Base-by-base conservation (phyloP, 331 rosid species). In the Quercus lobata region DNA sequence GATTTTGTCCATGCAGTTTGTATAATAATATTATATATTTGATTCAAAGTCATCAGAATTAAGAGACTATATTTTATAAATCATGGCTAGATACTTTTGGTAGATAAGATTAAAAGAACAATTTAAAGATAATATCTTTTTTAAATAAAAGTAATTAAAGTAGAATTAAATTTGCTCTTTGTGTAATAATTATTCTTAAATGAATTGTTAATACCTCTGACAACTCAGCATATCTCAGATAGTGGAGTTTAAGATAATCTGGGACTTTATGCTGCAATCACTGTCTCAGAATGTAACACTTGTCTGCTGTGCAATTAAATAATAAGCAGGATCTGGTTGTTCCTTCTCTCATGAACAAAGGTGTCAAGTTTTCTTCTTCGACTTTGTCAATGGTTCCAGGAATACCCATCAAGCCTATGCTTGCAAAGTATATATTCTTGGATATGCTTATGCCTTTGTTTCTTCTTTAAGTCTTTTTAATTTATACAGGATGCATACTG, bases 361-460 rank as follows among this genome's bases (percentile, higher is more conserved):
- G 98, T 84, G 30, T 89, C 76, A 88, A 78, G 78, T 94, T 94
- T 81, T 94, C 93, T 44, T 89, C 93, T 61, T 87, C 94, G 71
- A 88, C 90, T 71, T 81, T 94, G 86, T 88, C 97, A 83, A 94
- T 94, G 97, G 85, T 89, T 88, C 94, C 98, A 56, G 97, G 98
- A 88, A 86, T 89, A 78, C 97, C 98, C 69, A 92, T 94, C 76
- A 94, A 89, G 86, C 98, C 98, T 82, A 94, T 94, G 98, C 98
- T 94, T 78, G 97, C 98, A 68, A 94, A 88, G 98, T 94, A 91
- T 78, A 29, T 78, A 30, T 80, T 63, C 76, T 80, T 83, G 32
- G 75, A 70, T 69, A 52, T 68, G 18, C 58, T 55, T 44, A 3
- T 70, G 61, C 56, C 72, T 72, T 74, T 55, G 60, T 72, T 16